Evolutionary conservation across 164 flowering plant species (phyloP).

Genomic region (Vitis cinerea): DNA sequence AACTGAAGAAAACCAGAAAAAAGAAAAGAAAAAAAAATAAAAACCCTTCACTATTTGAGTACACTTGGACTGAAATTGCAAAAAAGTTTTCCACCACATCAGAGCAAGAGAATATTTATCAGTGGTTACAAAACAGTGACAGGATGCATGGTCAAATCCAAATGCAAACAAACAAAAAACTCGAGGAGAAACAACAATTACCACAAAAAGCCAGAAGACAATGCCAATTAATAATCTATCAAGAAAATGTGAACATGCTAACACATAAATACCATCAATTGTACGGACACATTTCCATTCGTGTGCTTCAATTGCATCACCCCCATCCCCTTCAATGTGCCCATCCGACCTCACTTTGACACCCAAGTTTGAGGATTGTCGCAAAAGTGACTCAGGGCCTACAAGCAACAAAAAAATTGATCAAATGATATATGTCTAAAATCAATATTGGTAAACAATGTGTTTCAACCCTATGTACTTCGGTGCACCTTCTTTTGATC

Average conservation of each 20-base stretch:
- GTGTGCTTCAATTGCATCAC: conserved; percentile 79
- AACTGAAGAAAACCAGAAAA: no score
- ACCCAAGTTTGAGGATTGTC: conserved; percentile 52
- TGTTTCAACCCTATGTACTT: no score
- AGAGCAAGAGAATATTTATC: no score
- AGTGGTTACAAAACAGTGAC: no score
- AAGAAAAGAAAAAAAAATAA: no score
- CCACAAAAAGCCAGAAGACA: neutral
- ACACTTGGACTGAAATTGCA: no score
- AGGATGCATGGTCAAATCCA: neutral
- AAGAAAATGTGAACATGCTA: neutral
- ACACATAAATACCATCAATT: conserved; percentile 51
- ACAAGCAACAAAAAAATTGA: conserved; percentile 8
- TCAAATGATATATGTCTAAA: no score
- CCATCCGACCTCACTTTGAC: conserved; percentile 26
- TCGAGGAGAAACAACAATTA: neutral
- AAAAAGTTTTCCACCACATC: no score
- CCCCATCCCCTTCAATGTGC: conserved; percentile 49
- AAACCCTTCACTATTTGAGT: no score
- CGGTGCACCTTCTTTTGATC: no score
- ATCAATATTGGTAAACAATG: no score
- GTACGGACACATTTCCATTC: conserved; percentile 84
- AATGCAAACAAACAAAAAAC: neutral
- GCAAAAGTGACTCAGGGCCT: conserved; percentile 81
- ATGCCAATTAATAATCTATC: neutral